A percentile compares a stretch with the other conserved stretches of the same genome.
phyloP scores from a whole-genome alignment of 1,139 yeast genomes.

The Trichomonascaceae sp. region DNA sequence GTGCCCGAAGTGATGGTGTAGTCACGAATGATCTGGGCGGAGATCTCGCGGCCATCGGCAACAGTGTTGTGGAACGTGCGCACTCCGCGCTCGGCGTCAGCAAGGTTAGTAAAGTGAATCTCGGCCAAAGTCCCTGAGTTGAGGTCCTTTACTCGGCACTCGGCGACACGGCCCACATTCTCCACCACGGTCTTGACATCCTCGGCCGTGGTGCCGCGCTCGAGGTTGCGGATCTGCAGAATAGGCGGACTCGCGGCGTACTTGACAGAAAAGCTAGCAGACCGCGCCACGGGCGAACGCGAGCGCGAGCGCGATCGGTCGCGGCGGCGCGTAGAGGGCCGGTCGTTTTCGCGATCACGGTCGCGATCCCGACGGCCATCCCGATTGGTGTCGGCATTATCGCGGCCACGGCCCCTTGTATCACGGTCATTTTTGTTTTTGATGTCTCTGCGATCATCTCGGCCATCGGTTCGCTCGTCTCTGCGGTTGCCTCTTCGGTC shows the following conservation, averaged over 20 bases:
- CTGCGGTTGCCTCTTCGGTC: background rate
- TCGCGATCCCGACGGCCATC: background rate
- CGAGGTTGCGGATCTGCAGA: conserved; percentile 15
- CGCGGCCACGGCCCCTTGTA: no score
- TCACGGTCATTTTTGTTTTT: no score
- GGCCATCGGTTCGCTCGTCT: no score
- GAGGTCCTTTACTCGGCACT: conserved; percentile 13
- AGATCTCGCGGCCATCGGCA: conserved; percentile 19
- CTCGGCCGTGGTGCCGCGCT: conserved; percentile 16
- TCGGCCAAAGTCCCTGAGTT: conserved; percentile 16
- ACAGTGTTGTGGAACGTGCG: conserved; percentile 15
- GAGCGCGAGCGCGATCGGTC: conserved; percentile 2
- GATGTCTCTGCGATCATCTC: no score
- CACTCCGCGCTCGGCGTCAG: conserved; percentile 13
- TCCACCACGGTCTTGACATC: conserved; percentile 17
- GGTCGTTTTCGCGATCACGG: background rate
- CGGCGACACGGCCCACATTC: conserved; percentile 14
- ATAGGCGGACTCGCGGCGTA: conserved; percentile 19
- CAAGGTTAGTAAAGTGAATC: conserved; percentile 13
- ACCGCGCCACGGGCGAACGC: conserved; percentile 1
- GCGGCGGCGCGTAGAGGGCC: conserved; percentile 4
- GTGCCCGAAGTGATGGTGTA: no score
- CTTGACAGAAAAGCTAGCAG: conserved; percentile 9
- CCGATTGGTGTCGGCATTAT: background rate
- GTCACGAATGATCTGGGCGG: conserved; percentile 13